A percentile compares a stretch with the other conserved stretches of the same genome.
These are phyloP conservation scores for Lachancea quebecensis DNA, from an alignment of 805 yeast genomes.

Conservation along the genomic window DNA sequence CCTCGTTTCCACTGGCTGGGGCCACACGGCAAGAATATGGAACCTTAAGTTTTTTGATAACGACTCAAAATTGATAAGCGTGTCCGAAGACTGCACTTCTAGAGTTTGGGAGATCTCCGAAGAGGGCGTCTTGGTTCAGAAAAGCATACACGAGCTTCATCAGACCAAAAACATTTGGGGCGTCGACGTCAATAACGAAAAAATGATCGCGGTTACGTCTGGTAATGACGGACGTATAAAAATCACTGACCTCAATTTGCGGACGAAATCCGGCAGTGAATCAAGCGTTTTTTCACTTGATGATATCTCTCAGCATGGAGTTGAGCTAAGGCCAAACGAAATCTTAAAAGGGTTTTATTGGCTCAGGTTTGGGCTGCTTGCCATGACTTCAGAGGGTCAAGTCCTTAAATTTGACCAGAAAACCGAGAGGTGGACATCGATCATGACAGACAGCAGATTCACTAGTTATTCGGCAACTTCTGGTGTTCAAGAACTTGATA, in stretches of 20 bases:
- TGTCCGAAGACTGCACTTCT: conserved; percentile 82
- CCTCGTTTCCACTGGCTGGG: conserved; percentile 81
- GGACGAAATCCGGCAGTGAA: conserved; percentile 28
- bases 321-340: conserved; percentile 40
- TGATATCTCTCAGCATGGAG: conserved; percentile 30
- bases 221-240: conserved; percentile 90
- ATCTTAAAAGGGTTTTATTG: conserved; percentile 54
- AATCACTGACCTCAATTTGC: conserved; percentile 45
- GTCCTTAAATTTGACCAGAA: conserved; percentile 31
- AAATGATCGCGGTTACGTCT: conserved; percentile 63
- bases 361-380: conserved; percentile 39
- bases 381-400: conserved; percentile 56
- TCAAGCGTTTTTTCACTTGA: conserved; percentile 24
- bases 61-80: conserved; percentile 45
- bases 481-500: conserved; percentile 34
- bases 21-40: conserved; percentile 95
- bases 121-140: conserved; percentile 17
- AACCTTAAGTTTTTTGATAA: conserved; percentile 49
- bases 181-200: conserved; percentile 44
- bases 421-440: conserved; percentile 25
- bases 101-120: conserved; percentile 59
- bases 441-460: conserved; percentile 25
- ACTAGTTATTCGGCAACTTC: conserved; percentile 38
- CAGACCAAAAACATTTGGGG: conserved; percentile 87
- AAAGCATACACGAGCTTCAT: conserved; percentile 56